phyloP scores from a whole-genome alignment of 768 basidiomycete species.

The Tylopilus sp. region DNA sequence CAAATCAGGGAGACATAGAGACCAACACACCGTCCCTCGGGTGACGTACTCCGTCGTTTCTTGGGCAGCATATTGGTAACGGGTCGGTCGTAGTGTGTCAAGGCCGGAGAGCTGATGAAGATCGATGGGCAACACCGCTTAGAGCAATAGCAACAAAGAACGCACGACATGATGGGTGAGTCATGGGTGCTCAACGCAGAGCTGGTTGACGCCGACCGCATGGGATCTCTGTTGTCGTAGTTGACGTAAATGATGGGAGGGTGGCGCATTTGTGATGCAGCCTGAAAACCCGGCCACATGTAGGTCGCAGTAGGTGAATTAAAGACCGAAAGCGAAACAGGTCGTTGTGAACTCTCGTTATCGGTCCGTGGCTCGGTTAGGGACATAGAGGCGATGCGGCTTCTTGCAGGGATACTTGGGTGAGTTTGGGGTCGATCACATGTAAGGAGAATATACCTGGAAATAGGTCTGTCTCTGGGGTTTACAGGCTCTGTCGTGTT shows the following conservation, averaged over 20 bases:
- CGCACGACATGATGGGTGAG: conserved; percentile 31
- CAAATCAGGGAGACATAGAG: background rate
- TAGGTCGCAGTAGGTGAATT: conserved; percentile 44
- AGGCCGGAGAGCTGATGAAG: conserved; percentile 26
- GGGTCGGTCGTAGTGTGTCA: conserved; percentile 25
- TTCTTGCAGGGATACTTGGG: conserved; percentile 15
- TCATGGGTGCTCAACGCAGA: conserved; percentile 28
- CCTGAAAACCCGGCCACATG: conserved; percentile 45
- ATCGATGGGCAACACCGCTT: conserved; percentile 15
- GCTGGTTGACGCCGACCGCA: conserved; percentile 31
- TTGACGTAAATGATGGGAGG: conserved; percentile 40
- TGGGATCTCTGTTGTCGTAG: conserved; percentile 30
- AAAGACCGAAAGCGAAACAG: conserved; percentile 39
- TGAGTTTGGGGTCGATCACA: conserved; percentile 16
- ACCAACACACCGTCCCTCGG: conserved; percentile 25
- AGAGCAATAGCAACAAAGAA: conserved; percentile 18
- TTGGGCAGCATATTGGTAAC: conserved; percentile 30
- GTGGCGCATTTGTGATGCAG: conserved; percentile 41
- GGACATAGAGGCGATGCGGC: conserved; percentile 22
- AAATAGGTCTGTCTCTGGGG: conserved; percentile 22
- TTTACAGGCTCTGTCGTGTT: conserved; percentile 20
- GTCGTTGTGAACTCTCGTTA: conserved; percentile 29
- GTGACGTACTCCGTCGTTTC: conserved; percentile 33
- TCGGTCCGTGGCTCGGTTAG: conserved; percentile 18
- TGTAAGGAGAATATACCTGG: conserved; percentile 22